Evolutionary conservation across 2,329 filamentous ascomycete species (phyloP).

Genomic region (Sclerotinia sclerotiorum): DNA sequence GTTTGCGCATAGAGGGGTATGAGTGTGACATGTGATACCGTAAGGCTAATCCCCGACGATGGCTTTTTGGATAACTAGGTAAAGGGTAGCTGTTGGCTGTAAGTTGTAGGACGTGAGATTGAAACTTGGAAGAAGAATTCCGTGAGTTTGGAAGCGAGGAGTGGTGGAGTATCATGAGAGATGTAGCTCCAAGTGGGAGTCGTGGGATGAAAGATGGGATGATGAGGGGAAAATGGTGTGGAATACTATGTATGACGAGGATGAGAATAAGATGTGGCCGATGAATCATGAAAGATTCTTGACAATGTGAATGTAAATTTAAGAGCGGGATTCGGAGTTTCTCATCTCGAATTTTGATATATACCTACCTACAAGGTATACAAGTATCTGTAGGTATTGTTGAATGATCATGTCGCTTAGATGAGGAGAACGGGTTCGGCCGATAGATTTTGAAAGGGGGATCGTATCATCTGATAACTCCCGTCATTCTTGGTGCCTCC

Average conservation of each 20-base stretch:
- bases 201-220: not conserved
- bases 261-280: constrained; percentile 3
- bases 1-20: not conserved
- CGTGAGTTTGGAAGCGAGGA: not conserved
- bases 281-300: not conserved
- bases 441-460: not conserved
- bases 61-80: not conserved
- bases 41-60: not conserved
- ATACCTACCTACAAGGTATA: not conserved
- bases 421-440: not conserved
- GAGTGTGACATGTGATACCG: constrained; percentile 1
- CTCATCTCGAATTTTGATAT: not conserved
- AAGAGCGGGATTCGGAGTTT: not conserved
- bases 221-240: not conserved
- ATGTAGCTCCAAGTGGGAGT: not conserved
- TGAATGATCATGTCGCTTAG: not conserved
- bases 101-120: not conserved
- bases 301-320: not conserved
- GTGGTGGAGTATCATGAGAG: no score
- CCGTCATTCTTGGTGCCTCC: not conserved
- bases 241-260: not conserved
- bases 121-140: not conserved
- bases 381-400: not conserved
- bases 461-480: not conserved
- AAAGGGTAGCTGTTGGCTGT: not conserved